Base-by-base conservation (phyloP, 768 basidiomycete species). In the Thelephora aurantiotincta region DNA sequence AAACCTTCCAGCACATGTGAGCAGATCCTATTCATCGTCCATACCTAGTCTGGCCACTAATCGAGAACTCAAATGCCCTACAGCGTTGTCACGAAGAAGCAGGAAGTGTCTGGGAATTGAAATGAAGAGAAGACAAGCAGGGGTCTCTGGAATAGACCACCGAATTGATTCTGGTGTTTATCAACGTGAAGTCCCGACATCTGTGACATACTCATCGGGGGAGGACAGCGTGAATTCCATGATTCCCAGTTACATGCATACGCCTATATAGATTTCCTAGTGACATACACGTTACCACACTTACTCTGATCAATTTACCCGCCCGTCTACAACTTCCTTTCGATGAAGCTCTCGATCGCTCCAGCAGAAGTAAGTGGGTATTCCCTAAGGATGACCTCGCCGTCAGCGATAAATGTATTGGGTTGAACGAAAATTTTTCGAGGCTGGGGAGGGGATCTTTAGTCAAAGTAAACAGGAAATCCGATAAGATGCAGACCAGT, bases 361-460 rank as follows among this genome's bases (percentile, higher is more conserved):
- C 89, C 90, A 18, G 72, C 78, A 1, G 74, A 57, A 0, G 80
- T 86, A 48, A 84, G 63, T 7, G 83, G 76, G 58, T 90, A 90
- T 56, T 91, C 87, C 60, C 78, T 85, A 50, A 93, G 64, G 46
- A 77, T 66, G 22, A 87, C 83, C 54, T 86, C 75, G 22, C 67
- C 79, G 52, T 77, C 65, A 46, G 73, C 73, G 43, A 89, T 54
- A 54, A 79, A 66, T 12, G 87, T 87, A 56, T 83, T 90, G 2
- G 86, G 83, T 61, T 88, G 89, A 2, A 87, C 79, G 62, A 91
- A 83, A 14, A 88, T 72, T 62, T 88, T 91, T 49, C 89, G 77
- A 14, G 89, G 82, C 80, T 90, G 53, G 47, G 50, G 16, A 36
- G 46, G 42, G 48, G 12, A 14, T 11, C 20, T n/a, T 43, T 22